Percentiles rank a stretch among this genome's conserved stretches.
These are phyloP conservation scores for Moesziomyces sp. DNA, from an alignment of 1,284 basidiomycete species.

Conservation along the genomic window DNA sequence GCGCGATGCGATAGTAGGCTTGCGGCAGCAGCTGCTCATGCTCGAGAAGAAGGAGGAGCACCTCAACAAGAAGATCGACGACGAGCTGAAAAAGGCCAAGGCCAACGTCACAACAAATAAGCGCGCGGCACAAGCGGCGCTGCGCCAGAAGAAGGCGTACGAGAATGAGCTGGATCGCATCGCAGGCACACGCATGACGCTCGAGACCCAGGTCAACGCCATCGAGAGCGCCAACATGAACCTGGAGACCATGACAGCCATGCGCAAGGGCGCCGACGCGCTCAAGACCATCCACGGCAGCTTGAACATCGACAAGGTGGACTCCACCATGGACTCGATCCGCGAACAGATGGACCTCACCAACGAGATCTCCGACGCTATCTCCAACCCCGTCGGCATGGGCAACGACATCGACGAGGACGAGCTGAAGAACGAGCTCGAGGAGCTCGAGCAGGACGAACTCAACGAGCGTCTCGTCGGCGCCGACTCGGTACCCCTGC, in stretches of 20 bases:
- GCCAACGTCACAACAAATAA: slow-evolving; percentile 95
- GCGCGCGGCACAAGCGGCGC: slow-evolving; percentile 75
- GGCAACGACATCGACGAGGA: slow-evolving; percentile 81
- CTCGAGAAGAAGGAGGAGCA: slow-evolving; percentile 99
- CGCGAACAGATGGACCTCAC: slow-evolving; percentile 93
- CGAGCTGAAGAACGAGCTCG: slow-evolving; percentile 84
- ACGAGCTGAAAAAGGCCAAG: slow-evolving; percentile 90
- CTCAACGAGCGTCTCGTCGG: slow-evolving; percentile 87
- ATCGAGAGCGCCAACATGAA: slow-evolving; percentile 98
- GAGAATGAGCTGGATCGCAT: slow-evolving; percentile 90
- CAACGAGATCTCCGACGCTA: slow-evolving; percentile 93
- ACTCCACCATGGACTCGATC: slow-evolving; percentile 88
- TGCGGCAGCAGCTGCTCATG: slow-evolving; percentile 75
- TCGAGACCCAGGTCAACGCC: slow-evolving; percentile 96
- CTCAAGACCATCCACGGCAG: slow-evolving; percentile 91
- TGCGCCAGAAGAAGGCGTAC: slow-evolving; percentile 91
- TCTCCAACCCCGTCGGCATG: slow-evolving; percentile 81
- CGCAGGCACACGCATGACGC: slow-evolving; percentile 86
- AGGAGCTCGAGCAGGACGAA: slow-evolving; percentile 89
- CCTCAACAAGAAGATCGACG: slow-evolving; percentile 95
- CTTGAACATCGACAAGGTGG: slow-evolving; percentile 89
- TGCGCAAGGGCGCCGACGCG: slow-evolving; percentile 94
- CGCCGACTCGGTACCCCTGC: slow-evolving; percentile 89
- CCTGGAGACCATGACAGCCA: slow-evolving; percentile 95
- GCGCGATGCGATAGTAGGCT: slow-evolving; percentile 70